Evolutionary conservation across 2,329 filamentous ascomycete species (phyloP), one percentile per base, ranked within the genome.

Genomic region (Pseudovirgaria hyperparasitica): DNA sequence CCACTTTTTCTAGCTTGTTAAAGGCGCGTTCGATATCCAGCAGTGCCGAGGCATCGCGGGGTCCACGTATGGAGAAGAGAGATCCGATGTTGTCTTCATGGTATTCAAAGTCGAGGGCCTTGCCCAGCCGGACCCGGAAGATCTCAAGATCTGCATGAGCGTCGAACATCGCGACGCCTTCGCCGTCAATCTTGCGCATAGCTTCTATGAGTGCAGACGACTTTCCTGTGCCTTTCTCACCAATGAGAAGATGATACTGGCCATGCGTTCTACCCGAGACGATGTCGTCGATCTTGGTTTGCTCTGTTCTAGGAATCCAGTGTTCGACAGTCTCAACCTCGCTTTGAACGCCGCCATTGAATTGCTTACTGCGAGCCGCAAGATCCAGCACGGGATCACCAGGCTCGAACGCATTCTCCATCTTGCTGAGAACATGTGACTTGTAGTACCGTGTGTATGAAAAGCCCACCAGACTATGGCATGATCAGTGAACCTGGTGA

Each of bases 51-150:
- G 82, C 86, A 45, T 98, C 90, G 22, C 90, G 72, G 0, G 90
- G 90, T 0, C 90, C 90, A 16, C 81, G 74, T 45, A 98, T 92
- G 33, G 82, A 92, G 54, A 98, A 98, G 33, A 98, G 79, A 5
- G 82, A 82, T 23, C 90, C 90, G 35, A 98, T 94, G 46, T 92
- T 94, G 60, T 98, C 90, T 58, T 96, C 90, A 48, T 96, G 84
- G 43, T 81, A 98, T 49, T 98, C 90, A 50, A 86, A 98, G 51
- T 98, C 86, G 21, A 98, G 65, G 2, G 86, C 84, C 50, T 93
- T 94, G 15, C 90, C 90, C 4, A 98, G 68, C 4, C 90, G 72
- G 22, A 94, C 79, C 11, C 90, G 79, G 51, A 98, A 92, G 32
- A 98, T 92, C 46, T 98, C 90, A 2, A 86, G 69, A 51, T 98